Base-by-base conservation (phyloP, 23 red algal species). In the Cyanidiococcus yangmingshanensis region DNA sequence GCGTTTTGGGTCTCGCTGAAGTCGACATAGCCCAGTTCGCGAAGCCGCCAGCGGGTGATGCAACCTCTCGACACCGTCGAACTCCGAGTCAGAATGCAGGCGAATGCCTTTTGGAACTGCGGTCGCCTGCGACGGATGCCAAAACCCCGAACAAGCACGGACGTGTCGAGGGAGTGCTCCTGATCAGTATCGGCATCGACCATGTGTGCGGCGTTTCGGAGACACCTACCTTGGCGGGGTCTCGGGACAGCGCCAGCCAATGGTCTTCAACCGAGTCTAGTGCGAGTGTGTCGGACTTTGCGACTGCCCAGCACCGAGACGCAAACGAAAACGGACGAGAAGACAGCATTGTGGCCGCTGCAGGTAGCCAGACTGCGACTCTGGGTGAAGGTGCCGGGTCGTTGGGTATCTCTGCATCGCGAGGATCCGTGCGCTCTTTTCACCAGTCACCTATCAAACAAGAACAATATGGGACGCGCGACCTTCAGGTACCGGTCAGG, bases 1-100 rank as follows among this genome's bases (percentile, higher is more conserved):
- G 27, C 16, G 12, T 30, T 7, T 7, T 71, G 27, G 63, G n/a
- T 29, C 16, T 32, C 7, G 63, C 12, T 7, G 63, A 32, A 32
- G 32, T 71, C 16, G 63, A 71, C 27, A 29, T 71, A 35, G 63
- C 63, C n/a, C 63, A 71, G 63, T 25, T 54, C 21, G 45, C 45
- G 45, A 21, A 21, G 7, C 12, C 45, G 12, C 12, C 7, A 54
- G 45, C 45, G 21, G 12, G 12, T 15, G 45, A 7, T 7, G 45
- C 45, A 54, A 7, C 7, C 45, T 21, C 12, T 54, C 21, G 7
- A 15, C 45, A 54, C 21, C 45, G 45, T 7, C 45, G 45, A 7
- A 54, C 45, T 7, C 12, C 12, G 45, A 54, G 45, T 21, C 7
- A 7, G 45, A 21, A 54, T 21, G 7, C 21, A 15, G 45, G 45